Evolutionary conservation across 1,284 basidiomycete genomes (phyloP).

Genomic region (Ganoderma multipileum): DNA sequence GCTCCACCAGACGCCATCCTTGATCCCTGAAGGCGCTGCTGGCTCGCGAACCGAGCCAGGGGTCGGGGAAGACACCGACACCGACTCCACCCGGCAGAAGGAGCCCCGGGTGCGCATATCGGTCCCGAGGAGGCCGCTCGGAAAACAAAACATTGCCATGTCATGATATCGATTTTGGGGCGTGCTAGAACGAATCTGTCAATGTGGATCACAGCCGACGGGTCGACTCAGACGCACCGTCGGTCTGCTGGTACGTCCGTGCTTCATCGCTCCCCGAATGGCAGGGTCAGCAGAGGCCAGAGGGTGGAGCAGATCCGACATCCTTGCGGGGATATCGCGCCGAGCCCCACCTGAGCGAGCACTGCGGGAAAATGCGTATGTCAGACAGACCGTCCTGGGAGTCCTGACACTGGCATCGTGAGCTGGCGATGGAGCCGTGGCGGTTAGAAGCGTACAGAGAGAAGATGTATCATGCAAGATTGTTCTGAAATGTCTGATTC

Average conservation of each 20-base stretch:
- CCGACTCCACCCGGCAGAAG: not conserved
- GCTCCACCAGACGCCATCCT: not conserved
- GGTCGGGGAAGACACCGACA: not conserved
- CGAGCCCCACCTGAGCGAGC: not conserved
- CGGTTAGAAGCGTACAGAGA: not conserved
- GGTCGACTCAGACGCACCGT: not conserved
- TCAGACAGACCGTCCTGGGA: not conserved
- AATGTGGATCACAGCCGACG: constrained; percentile 17
- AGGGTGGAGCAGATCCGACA: not conserved
- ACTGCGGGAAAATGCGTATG: not conserved
- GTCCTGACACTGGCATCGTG: not conserved
- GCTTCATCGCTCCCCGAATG: not conserved
- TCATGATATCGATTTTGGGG: not conserved
- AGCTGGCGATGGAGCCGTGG: not conserved
- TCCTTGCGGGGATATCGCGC: not conserved
- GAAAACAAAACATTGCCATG: not conserved
- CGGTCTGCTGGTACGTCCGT: not conserved
- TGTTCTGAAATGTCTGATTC: not conserved
- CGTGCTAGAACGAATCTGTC: constrained; percentile 23
- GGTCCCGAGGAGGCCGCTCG: not conserved
- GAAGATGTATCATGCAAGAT: not conserved
- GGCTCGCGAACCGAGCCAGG: not conserved
- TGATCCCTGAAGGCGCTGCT: not conserved
- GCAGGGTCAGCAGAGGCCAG: not conserved
- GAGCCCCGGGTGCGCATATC: not conserved